Percentiles rank a stretch among this genome's conserved stretches.
These are phyloP conservation scores for Backusella tuberculispora DNA, from an alignment of 192 early-diverging fungal species.

Conservation along the genomic window DNA sequence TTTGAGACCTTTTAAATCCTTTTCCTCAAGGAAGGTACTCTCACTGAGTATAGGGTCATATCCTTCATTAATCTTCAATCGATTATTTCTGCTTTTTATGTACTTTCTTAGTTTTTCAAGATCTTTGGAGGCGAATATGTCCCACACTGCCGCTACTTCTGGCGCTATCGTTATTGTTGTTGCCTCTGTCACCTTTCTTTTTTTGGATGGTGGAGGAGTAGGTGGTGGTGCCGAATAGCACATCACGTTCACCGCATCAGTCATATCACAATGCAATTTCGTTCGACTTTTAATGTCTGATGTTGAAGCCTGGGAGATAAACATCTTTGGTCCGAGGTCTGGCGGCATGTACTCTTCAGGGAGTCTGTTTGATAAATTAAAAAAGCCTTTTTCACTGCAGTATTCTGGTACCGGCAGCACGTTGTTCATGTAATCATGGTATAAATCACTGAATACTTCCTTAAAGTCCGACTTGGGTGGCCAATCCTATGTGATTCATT, in stretches of 20 bases:
- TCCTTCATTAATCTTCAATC: slow-evolving; percentile 28
- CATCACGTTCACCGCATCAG: slow-evolving; percentile 84
- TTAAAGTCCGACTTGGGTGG: slow-evolving; percentile 63
- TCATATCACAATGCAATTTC: slow-evolving; percentile 81
- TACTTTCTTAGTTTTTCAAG: slow-evolving; percentile 40
- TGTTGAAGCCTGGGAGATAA: slow-evolving; percentile 65
- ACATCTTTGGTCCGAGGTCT: slow-evolving; percentile 80
- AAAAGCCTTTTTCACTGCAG: slow-evolving; percentile 53
- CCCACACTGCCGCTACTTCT: slow-evolving; percentile 61
- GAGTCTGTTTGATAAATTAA: slow-evolving; percentile 64
- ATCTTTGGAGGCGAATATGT: slow-evolving; percentile 57
- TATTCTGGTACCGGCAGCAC: slow-evolving; percentile 63
- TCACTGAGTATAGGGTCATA: slow-evolving; percentile 74
- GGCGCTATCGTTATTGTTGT: neutral
- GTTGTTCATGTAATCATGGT: slow-evolving; percentile 56
- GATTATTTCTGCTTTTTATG: too few species aligned
- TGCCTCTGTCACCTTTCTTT: too few species aligned
- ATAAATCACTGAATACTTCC: slow-evolving; percentile 56
- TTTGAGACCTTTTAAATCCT: slow-evolving; percentile 47
- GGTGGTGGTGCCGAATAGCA: slow-evolving; percentile 9
- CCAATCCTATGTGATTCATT: slow-evolving; percentile 61
- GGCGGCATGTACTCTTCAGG: slow-evolving; percentile 59
- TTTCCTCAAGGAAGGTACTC: slow-evolving; percentile 57
- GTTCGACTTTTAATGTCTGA: too few species aligned
- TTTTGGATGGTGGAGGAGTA: too few species aligned